Conservation (phyloP, 805 yeast species). For the Sugiyamaella marilandica region DNA sequence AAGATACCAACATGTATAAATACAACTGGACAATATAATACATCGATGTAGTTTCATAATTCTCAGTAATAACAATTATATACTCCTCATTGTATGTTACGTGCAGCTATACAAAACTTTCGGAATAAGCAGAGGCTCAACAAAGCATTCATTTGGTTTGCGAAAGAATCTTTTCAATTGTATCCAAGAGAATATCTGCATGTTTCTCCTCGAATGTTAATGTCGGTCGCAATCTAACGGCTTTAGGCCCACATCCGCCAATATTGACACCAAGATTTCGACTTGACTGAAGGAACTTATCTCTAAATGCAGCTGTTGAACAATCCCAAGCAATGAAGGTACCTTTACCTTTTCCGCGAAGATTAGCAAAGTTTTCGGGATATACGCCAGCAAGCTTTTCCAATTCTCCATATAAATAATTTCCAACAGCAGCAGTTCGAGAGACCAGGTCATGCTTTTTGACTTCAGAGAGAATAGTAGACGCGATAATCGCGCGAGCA, state of each 20-base stretch:
- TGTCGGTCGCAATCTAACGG: conserved; percentile 79
- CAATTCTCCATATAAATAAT: conserved; percentile 56
- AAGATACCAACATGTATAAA: too few relatives aligned
- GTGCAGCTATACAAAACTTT: too few relatives aligned
- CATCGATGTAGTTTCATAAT: too few relatives aligned
- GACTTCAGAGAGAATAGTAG: conserved; percentile 65
- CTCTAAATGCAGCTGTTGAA: conserved; percentile 50
- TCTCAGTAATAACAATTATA: too few relatives aligned
- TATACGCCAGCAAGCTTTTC: conserved; percentile 50
- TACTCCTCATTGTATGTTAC: too few relatives aligned
- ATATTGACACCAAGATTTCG: conserved; percentile 66
- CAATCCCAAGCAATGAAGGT: conserved; percentile 82
- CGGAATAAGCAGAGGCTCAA: too few relatives aligned
- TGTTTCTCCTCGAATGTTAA: conserved; percentile 75
- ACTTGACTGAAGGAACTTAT: conserved; percentile 55
- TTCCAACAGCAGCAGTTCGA: conserved; percentile 59
- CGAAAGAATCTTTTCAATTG: conserved; percentile 34
- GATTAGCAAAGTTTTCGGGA: conserved; percentile 49
- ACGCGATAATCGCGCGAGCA: conserved; percentile 69
- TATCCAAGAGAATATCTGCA: conserved; percentile 58
- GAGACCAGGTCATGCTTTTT: conserved; percentile 53
- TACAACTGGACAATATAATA: too few relatives aligned
- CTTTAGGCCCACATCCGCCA: conserved; percentile 78
- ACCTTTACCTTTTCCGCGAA: conserved; percentile 71
- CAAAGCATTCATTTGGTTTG: neutral